phyloP scores from a whole-genome alignment of 345 rosid species.

The Eucalyptus tenuipes region DNA sequence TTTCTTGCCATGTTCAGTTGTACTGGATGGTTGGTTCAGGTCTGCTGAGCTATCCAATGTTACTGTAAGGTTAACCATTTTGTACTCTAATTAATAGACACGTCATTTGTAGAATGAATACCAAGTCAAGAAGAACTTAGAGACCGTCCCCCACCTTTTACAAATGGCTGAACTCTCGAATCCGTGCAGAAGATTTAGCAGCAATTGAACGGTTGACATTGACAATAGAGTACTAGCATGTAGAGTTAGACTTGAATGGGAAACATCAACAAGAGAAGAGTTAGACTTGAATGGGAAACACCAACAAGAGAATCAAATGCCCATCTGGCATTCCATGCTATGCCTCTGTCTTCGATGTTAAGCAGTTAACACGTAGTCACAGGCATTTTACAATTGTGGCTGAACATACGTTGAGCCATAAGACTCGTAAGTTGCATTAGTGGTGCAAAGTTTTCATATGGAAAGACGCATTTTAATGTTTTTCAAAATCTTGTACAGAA shows the following conservation, averaged over 20 bases:
- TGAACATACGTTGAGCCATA: background rate
- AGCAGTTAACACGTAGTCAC: background rate
- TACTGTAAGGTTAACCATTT: background rate
- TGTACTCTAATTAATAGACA: background rate
- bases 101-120: background rate
- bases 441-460: background rate
- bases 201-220: background rate
- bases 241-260: background rate
- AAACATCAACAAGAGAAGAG: background rate
- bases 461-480: background rate
- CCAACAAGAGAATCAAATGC: background rate
- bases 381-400: background rate
- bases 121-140: background rate
- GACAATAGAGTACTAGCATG: background rate
- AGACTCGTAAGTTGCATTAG: background rate
- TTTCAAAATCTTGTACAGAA: background rate
- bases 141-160: background rate
- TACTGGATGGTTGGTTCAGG: background rate
- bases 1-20: background rate
- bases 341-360: background rate
- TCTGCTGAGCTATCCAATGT: background rate
- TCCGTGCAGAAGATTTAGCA: background rate
- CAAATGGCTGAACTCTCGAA: background rate
- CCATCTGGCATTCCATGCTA: background rate
- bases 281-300: background rate